Evolutionary conservation across 192 early-diverging fungal species (phyloP), one percentile per base, ranked within the genome.

Genomic region (Linnemannia exigua): DNA sequence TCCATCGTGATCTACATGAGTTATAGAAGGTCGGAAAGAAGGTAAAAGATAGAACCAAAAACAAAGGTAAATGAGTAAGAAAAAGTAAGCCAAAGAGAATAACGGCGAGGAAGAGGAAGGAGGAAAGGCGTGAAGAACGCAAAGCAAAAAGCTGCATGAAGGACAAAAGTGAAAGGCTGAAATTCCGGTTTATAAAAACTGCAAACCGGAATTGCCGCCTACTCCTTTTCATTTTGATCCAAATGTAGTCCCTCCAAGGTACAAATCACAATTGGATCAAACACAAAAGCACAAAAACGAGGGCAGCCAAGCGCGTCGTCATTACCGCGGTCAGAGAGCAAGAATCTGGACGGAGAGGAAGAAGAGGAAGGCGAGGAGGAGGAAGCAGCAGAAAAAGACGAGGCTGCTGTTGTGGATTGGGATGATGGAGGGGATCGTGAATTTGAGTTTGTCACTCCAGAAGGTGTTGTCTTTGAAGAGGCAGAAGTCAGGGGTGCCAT

Each of bases 401-500:
- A 61, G 14, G 25, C 25, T 25, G 58, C 28, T 63, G 8, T n/a
- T 63, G 11, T 31, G 58, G 58, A 63, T 14, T 14, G 15, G 28
- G 58, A 61, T 12, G 28, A 61, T 6, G 28, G 22, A 11, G 28
- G 28, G 28, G 58, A 63, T 54, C n/a, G 52, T 25, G 52, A 54
- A 54, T 54, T 54, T 50, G 71, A 72, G n/a, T 44, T 48, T 48
- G 33, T 15, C 31, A 48, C n/a, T n/a, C n/a, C n/a, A 48, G 44
- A 46, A 48, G 28, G 44, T 31, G 1, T n/a, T n/a, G n/a, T n/a
- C n/a, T n/a, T n/a, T n/a, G 41, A 44, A 9, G 41, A 44, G 3
- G 36, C 58, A 22, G 63, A 77, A 17, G 81, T 58, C 63, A 67
- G 16, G 17, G 79, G 79, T 35, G 68, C 25, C 1, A 77, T 77